phyloP scores from a whole-genome alignment of 1,139 yeast species.

The Yamadazyma dushanensis region DNA sequence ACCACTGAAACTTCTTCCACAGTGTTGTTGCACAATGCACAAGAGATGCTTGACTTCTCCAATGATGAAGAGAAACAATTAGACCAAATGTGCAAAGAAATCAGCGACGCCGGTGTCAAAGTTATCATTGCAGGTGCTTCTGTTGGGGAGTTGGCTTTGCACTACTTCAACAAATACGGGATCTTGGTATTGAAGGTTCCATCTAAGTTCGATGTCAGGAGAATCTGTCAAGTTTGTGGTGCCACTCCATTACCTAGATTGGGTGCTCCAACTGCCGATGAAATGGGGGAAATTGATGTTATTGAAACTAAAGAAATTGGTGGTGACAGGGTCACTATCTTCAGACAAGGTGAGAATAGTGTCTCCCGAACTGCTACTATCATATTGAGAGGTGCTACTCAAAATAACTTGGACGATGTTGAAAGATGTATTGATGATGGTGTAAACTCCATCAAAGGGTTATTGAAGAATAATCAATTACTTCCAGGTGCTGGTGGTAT shows the following conservation, averaged over 20 bases:
- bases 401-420: constrained; percentile 86
- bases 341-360: constrained; percentile 73
- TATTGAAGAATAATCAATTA: constrained; percentile 74
- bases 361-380: constrained; percentile 82
- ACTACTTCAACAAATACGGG: constrained; percentile 84
- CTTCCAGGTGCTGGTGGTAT: constrained; percentile 97
- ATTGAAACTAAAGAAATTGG: constrained; percentile 95
- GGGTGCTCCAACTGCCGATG: constrained; percentile 96
- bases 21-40: constrained; percentile 89
- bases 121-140: constrained; percentile 93
- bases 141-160: constrained; percentile 89
- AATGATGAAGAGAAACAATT: constrained; percentile 96
- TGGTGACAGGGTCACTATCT: constrained; percentile 94
- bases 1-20: constrained; percentile 98
- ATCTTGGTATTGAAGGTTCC: constrained; percentile 87
- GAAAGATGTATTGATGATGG: constrained; percentile 98
- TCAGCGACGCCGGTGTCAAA: constrained; percentile 78
- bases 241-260: constrained; percentile 94
- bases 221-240: constrained; percentile 94
- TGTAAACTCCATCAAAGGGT: constrained; percentile 87
- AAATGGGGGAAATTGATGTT: constrained; percentile 82
- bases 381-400: constrained; percentile 96
- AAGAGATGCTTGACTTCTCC: constrained; percentile 94
- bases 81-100: constrained; percentile 82
- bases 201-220: constrained; percentile 89